Base-by-base conservation (phyloP, 2,329 filamentous ascomycete species). In the Xylaria hypoxylon region DNA sequence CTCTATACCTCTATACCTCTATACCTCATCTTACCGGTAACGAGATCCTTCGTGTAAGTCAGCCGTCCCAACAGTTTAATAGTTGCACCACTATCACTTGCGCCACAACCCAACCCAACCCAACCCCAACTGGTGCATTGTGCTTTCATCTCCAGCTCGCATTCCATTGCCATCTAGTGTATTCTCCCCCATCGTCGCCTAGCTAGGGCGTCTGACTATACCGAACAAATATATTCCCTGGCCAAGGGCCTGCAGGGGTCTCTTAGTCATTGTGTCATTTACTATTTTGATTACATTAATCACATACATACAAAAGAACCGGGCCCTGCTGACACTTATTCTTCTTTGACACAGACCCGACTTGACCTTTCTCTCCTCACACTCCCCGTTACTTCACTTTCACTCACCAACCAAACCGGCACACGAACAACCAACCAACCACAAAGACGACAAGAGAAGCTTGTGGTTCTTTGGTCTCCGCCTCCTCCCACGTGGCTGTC, bases 121-220 rank as follows among this genome's bases (percentile, higher is more conserved):
- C n/a, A n/a, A 17, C 22, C 50, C 64, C 33, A 13, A 52, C 22
- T 28, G 22, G 62, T 31, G 42, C 24, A 33, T 57, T 26, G 13
- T 51, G 13, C 19, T 31, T 11, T 35, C 56, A 28, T 22, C 35
- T 47, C 19, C 15, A 52, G 57, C 62, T 59, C 65, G 48, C 65
- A 68, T 65, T 58, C 65, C 61, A 55, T 59, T 64, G 50, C 61
- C 64, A 11, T 55, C 57, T 28, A 33, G 22, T 50, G 50, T 22
- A n/a, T 55, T 55, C 35, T n/a, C 13, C 35, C 42, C 38, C 59
- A 55, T 62, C 69, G 64, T 26, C 45, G 51, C 68, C 56, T 70
- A 66, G 71, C 64, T 68, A 62, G 58, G 68, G 66, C 65, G 64
- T 52, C 26, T 60, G 40, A 17, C 38, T 57, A 42, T 38, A 22